phyloP scores from a whole-genome alignment of 805 yeast genomes.

The Barnettozyma salicaria region DNA sequence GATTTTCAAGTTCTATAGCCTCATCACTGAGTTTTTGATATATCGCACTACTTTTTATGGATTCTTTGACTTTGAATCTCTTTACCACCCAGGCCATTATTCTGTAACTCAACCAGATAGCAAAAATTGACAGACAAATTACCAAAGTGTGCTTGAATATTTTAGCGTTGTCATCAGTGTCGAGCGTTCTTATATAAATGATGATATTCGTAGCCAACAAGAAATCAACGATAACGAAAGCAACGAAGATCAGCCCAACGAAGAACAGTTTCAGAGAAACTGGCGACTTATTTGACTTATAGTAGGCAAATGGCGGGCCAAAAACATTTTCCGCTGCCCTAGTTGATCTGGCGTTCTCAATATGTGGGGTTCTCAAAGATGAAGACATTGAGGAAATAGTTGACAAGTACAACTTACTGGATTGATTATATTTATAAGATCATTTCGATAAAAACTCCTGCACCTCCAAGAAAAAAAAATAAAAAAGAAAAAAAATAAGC shows the following conservation, averaged over 20 bases:
- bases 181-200: constrained; percentile 31
- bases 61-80: constrained; percentile 17
- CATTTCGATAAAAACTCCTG: constrained; percentile 8
- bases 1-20: constrained; percentile 21
- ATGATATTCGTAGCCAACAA: constrained; percentile 31
- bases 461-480: background rate
- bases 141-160: constrained; percentile 16
- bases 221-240: constrained; percentile 27
- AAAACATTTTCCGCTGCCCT: constrained; percentile 17
- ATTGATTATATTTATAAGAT: background rate
- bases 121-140: constrained; percentile 12
- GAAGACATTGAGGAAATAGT: no score
- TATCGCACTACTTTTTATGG: constrained; percentile 15
- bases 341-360: no score
- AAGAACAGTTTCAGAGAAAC: constrained; percentile 22
- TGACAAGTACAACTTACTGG: background rate
- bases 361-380: no score
- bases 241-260: constrained; percentile 24
- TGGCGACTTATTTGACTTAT: constrained; percentile 17
- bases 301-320: constrained; percentile 24
- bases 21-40: constrained; percentile 22
- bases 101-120: constrained; percentile 20
- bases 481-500: constrained; percentile 2
- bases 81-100: constrained; percentile 19
- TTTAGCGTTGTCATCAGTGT: constrained; percentile 17